Evolutionary conservation across 1,139 yeast genomes (phyloP).

Genomic region (Suhomyces ambrosiae): DNA sequence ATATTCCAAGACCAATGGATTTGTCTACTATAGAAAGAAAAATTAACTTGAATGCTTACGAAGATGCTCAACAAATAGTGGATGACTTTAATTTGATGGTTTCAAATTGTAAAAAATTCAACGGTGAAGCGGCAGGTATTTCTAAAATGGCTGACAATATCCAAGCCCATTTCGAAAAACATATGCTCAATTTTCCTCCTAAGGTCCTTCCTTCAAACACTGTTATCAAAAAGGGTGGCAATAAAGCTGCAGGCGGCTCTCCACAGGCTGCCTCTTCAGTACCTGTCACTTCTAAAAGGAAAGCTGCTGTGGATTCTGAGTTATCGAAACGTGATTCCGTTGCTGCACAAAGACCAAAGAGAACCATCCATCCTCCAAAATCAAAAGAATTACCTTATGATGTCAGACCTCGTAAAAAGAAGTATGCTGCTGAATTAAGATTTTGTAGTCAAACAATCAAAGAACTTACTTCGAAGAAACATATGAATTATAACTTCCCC

Average conservation of each 20-base stretch:
- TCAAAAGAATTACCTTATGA: constrained; percentile 93
- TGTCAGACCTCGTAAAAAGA: constrained; percentile 87
- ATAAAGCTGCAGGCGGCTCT: constrained; percentile 14
- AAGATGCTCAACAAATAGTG: constrained; percentile 63
- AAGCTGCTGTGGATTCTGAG: constrained; percentile 62
- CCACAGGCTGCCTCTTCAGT: constrained; percentile 38
- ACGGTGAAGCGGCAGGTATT: constrained; percentile 81
- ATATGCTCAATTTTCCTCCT: constrained; percentile 89
- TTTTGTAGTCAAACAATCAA: constrained; percentile 82
- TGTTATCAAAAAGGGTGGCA: constrained; percentile 12
- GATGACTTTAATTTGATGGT: constrained; percentile 89
- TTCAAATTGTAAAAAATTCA: constrained; percentile 75
- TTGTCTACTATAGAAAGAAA: constrained; percentile 87
- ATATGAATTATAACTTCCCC: constrained; percentile 83
- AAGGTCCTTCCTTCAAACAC: constrained; percentile 52
- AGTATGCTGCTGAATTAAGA: constrained; percentile 84
- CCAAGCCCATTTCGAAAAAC: constrained; percentile 91
- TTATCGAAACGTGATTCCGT: constrained; percentile 38
- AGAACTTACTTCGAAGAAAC: constrained; percentile 81
- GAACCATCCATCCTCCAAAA: constrained; percentile 96
- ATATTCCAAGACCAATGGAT: constrained; percentile 90
- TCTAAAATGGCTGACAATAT: constrained; percentile 89
- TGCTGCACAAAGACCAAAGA: constrained; percentile 73
- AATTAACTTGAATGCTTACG: constrained; percentile 68
- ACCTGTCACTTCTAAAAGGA: constrained; percentile 44